These are phyloP conservation scores for Aspergillus transmontanensis DNA, from an alignment of 2,329 filamentous ascomycete genomes.

Conservation along the genomic window DNA sequence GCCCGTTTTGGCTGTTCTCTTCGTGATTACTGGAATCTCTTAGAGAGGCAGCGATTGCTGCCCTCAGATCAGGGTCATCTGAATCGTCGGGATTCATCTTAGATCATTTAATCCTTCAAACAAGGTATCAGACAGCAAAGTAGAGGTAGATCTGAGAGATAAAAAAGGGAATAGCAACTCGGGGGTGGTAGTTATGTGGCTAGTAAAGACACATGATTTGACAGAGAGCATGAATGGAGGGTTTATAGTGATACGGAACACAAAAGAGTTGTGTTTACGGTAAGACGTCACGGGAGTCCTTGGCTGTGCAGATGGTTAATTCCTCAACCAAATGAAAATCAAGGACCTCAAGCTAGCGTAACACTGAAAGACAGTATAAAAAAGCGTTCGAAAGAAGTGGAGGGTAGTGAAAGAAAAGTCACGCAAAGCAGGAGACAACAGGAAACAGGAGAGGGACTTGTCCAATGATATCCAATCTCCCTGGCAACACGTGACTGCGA, in stretches of 20 bases:
- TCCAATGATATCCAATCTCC: background rate
- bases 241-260: background rate
- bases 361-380: background rate
- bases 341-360: background rate
- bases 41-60: slow-evolving; percentile 26
- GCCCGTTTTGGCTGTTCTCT: background rate
- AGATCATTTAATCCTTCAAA: background rate
- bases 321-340: background rate
- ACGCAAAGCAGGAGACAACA: background rate
- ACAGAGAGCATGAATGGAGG: background rate
- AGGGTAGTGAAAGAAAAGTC: background rate
- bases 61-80: slow-evolving; percentile 19
- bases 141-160: too few relatives aligned
- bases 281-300: background rate
- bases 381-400: background rate
- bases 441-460: background rate
- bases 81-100: slow-evolving; percentile 14
- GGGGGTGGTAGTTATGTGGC: too few relatives aligned
- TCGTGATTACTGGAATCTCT: slow-evolving; percentile 10
- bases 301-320: background rate
- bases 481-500: background rate
- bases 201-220: background rate
- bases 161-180: background rate
- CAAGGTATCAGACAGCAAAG: background rate
- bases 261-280: background rate